A percentile compares a stretch with the other conserved stretches of the same genome.
Conservation (phyloP, 257 asterid species). For the Solanum pinnatisectum region DNA sequence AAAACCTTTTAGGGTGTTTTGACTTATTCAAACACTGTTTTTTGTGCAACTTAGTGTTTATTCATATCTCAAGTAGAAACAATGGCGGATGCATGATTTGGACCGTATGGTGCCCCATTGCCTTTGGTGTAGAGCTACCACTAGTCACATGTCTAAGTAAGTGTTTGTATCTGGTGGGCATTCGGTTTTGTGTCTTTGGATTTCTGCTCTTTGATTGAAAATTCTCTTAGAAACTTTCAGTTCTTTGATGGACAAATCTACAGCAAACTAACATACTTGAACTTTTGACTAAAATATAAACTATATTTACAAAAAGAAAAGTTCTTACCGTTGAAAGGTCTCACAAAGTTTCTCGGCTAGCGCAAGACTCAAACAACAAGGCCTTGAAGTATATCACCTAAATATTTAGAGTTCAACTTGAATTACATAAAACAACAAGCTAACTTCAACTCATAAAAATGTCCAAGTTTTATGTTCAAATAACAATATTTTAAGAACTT, state of each 20-base stretch:
- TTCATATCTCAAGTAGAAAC: neutral
- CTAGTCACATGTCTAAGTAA: neutral
- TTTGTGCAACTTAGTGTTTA: neutral
- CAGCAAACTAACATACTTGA: neutral
- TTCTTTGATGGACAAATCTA: neutral
- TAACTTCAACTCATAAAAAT: neutral
- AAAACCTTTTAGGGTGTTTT: neutral
- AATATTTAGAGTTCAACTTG: neutral
- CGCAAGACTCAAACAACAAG: neutral
- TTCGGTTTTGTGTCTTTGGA: neutral
- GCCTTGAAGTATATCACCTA: neutral
- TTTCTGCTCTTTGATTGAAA: neutral
- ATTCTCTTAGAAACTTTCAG: neutral
- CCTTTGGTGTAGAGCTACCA: neutral
- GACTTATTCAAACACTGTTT: neutral
- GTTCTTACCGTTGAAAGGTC: neutral
- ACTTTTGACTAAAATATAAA: neutral
- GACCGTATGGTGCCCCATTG: neutral
- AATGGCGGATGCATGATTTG: neutral
- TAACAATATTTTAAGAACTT: neutral
- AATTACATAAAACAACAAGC: neutral
- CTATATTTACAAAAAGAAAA: neutral
- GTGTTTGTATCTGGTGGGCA: neutral
- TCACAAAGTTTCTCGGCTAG: neutral
- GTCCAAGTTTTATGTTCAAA: neutral